These are phyloP conservation scores for Pichia sp. DNA, from an alignment of 1,139 yeast species.

Conservation along the genomic window DNA sequence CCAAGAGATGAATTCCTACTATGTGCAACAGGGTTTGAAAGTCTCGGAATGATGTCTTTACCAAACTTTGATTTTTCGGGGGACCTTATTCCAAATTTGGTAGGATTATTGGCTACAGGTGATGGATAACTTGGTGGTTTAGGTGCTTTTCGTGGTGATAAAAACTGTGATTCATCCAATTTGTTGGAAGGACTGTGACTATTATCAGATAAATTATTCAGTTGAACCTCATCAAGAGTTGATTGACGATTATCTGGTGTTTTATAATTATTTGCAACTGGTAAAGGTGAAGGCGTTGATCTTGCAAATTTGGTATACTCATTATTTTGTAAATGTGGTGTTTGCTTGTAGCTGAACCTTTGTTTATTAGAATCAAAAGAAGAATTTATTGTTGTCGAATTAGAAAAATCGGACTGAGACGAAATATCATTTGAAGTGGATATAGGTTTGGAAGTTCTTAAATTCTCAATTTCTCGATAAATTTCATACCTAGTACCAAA, in stretches of 20 bases:
- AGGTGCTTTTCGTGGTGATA: slow-evolving; percentile 61
- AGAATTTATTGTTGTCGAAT: slow-evolving; percentile 1
- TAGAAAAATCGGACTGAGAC: not conserved
- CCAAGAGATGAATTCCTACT: slow-evolving; percentile 24
- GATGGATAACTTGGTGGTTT: slow-evolving; percentile 46
- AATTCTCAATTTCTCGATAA: slow-evolving; percentile 76
- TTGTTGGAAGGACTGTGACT: not conserved
- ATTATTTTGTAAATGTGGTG: slow-evolving; percentile 3
- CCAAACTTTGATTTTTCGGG: slow-evolving; percentile 7
- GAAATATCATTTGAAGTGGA: slow-evolving; percentile 7
- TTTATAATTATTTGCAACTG: not conserved
- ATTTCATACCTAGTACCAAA: slow-evolving; percentile 95
- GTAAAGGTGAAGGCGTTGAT: slow-evolving; percentile 8
- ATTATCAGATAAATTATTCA: not conserved
- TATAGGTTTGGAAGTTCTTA: slow-evolving; percentile 32
- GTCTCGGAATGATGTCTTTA: slow-evolving; percentile 5
- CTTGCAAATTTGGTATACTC: not conserved
- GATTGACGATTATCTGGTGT: not conserved
- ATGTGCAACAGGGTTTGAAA: slow-evolving; percentile 13
- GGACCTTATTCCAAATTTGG: slow-evolving; percentile 26
- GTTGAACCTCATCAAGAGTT: not conserved
- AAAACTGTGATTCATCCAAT: slow-evolving; percentile 27
- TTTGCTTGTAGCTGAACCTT: slow-evolving; percentile 8
- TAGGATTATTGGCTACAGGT: slow-evolving; percentile 32
- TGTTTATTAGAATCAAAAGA: not conserved